Base-by-base conservation (phyloP, 1,284 basidiomycete species). In the Pseudozyma flocculosa region DNA sequence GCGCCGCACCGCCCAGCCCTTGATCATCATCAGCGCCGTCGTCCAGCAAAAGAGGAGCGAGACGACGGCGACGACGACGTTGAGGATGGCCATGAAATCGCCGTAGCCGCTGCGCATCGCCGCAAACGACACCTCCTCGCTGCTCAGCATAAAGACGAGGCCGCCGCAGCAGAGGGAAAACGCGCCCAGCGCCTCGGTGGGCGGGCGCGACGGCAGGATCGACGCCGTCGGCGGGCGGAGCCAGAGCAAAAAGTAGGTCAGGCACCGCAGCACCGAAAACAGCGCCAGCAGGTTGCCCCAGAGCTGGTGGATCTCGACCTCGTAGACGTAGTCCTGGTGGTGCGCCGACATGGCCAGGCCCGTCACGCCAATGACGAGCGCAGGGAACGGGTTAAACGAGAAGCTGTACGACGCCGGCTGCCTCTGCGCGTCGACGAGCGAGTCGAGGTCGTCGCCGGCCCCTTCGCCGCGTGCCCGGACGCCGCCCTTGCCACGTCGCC, bases 321-420 rank as follows among this genome's bases (percentile, higher is more conserved):
- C 88, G 81, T 92, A 92, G 38, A 87, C 76, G 79, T 95, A 96
- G 19, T 85, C 85, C 79, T 97, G 93, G 61, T 86, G 85, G 78
- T 97, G 93, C 0, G 91, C 90, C n/a, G 89, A 85, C 94, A 97
- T 97, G 1, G 91, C 93, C 4, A 89, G 84, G 30, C 94, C 93
- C 3, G 93, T 95, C 36, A 94, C 86, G 40, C 90, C 92, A 56
- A 96, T 92, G 41, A 91, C 88, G 30, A 97, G 82, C 14, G 74
- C 73, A 0, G 74, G 74, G 82, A 97, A 91, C 0, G 92, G 92
- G 77, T 97, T 97, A 80, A 94, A 94, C 77, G 87, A 89, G 18
- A 83, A 86, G 22, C 81, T 78, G 78, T 94, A 93, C 24, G 71
- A 73, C 3, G 73, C 65, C 10, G 73, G 73, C 30, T 49, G 58